Conservation (phyloP, 352 stramenopile genomes). For the Pythium rhizo-oryzae region DNA sequence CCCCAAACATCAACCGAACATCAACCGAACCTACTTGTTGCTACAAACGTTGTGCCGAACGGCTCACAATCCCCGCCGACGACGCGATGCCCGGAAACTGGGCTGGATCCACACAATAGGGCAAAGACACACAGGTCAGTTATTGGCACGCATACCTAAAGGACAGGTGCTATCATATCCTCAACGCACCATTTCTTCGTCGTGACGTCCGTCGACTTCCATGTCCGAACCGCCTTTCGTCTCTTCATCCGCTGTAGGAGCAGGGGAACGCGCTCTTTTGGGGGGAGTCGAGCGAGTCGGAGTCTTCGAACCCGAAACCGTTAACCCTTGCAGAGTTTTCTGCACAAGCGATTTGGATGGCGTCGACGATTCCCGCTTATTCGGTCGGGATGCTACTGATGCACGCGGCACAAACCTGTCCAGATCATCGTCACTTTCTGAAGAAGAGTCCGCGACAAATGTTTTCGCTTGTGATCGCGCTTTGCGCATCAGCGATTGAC, state of each 20-base stretch:
- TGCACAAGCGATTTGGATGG: background rate
- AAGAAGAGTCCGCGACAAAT: constrained; percentile 48
- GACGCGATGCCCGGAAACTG: no score
- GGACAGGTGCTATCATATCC: background rate
- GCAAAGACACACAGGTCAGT: no score
- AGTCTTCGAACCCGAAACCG: background rate
- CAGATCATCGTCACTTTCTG: constrained; percentile 46
- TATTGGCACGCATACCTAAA: no score
- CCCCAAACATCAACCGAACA: no score
- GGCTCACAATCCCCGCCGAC: no score
- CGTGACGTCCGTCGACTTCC: constrained; percentile 11
- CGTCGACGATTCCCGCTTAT: constrained; percentile 17
- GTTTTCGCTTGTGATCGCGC: constrained; percentile 42
- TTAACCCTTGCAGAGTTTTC: background rate
- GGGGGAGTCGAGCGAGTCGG: background rate
- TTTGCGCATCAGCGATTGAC: constrained; percentile 57
- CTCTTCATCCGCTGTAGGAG: constrained; percentile 9
- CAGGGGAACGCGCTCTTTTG: constrained; percentile 14
- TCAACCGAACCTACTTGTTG: no score
- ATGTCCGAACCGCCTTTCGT: constrained; percentile 13
- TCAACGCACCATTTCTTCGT: constrained; percentile 30
- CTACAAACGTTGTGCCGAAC: no score
- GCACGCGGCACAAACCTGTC: constrained; percentile 39
- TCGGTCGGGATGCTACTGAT: constrained; percentile 36
- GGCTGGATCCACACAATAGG: no score